Base-by-base conservation (phyloP, 2,329 filamentous ascomycete genomes). In the Penicillium sp. region DNA sequence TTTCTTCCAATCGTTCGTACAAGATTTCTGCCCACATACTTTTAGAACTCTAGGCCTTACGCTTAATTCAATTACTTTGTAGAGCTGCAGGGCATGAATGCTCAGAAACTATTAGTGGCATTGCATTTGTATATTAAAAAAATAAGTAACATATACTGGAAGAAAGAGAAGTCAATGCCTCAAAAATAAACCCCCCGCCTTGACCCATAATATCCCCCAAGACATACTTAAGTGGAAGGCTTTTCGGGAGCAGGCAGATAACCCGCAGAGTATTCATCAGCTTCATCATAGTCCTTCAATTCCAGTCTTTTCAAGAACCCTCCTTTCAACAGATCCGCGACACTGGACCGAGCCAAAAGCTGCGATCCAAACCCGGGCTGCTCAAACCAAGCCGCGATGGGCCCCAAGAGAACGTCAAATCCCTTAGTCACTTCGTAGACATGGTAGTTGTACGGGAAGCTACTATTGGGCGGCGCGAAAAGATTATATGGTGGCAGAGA, bases 341-440 rank as follows among this genome's bases (percentile, higher is more conserved):
- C 68, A 40, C 59, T 70, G 4, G 52, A 55, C 10, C 60, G 67
- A 5, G 61, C 55, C 41, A 65, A 55, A 46, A 68, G 72, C 47
- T 76, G 70, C 41, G 77, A 63, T 35, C 79, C 79, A 37, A 79
- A 69, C 0, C 80, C 80, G 0, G 77, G 77, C 67, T 82, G 79
- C 9, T 77, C 77, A 55, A 81, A 82, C 77, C 75, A 81, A 9
- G 75, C 71, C 2, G 75, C 73, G 56, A 81, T 79, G 0, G 79
- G 78, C 0, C 79, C 80, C 9, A 75, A 65, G 0, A 71, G 52
- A 0, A 79, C 77, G 3, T 63, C 61, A 3, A 82, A 69, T 1
- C 68, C 60, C 58, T 69, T 71, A 6, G 66, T 59, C 4, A 82
- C 79, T 21, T 72, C 61, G 63, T 81, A 82, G 0, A 81, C 69